phyloP scores from a whole-genome alignment of 78 protist genomes.

The Protostelium mycophagum region DNA sequence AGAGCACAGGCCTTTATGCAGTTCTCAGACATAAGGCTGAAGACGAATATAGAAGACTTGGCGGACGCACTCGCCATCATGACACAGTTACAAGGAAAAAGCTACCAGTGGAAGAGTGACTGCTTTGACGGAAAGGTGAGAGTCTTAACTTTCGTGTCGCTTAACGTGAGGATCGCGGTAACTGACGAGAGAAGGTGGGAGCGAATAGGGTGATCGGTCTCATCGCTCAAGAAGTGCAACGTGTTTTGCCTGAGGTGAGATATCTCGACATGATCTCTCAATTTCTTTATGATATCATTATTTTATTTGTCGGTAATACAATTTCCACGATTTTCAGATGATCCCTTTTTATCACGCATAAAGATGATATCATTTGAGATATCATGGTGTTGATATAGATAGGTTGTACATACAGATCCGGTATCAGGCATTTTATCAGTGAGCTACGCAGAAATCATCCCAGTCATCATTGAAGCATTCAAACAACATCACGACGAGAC shows the following conservation, averaged over 20 bases:
- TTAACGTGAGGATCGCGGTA: too few relatives aligned
- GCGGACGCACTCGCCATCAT: slow-evolving; percentile 3
- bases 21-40: slow-evolving; percentile 3
- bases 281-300: too few relatives aligned
- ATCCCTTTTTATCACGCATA: too few relatives aligned
- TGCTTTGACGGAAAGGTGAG: neutral
- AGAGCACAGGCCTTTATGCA: neutral
- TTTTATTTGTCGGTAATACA: too few relatives aligned
- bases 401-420: neutral
- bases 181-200: neutral
- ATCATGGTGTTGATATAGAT: neutral
- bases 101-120: slow-evolving; percentile 4
- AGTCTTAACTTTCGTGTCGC: too few relatives aligned
- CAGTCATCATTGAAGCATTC: neutral
- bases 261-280: neutral
- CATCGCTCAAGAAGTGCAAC: slow-evolving; percentile 2
- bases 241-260: slow-evolving; percentile 1
- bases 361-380: too few relatives aligned
- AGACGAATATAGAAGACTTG: neutral
- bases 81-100: neutral
- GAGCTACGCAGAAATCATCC: neutral
- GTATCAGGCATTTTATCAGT: neutral
- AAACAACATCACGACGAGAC: neutral
- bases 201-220: neutral
- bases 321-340: too few relatives aligned